Conservation (phyloP, 164 flowering plant genomes). For the Stephania yunnanensis region DNA sequence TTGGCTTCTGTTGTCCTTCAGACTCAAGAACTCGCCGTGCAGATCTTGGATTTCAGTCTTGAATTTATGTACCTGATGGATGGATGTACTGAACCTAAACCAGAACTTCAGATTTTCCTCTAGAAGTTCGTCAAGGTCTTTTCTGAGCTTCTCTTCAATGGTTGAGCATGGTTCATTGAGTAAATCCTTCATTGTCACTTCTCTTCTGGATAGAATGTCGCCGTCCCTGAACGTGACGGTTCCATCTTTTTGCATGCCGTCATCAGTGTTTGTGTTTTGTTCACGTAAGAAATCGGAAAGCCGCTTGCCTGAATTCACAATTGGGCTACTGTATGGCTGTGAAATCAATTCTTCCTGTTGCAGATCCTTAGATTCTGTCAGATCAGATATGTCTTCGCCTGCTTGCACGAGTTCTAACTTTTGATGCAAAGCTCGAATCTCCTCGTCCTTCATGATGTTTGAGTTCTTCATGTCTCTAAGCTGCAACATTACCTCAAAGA, state of each 20-base stretch:
- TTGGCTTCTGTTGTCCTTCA: conserved; percentile 26
- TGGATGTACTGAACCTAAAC: conserved; percentile 66
- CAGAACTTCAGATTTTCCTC: conserved; percentile 76
- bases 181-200: conserved; percentile 12
- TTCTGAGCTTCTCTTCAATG: conserved; percentile 49
- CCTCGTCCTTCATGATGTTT: conserved; percentile 45
- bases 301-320: conserved; percentile 10
- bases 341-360: conserved; percentile 5
- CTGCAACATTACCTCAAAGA: conserved; percentile 39
- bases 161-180: conserved; percentile 19
- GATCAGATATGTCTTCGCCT: conserved; percentile 5
- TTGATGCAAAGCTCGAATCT: conserved; percentile 38
- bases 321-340: conserved; percentile 10
- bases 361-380: background rate
- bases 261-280: conserved; percentile 4
- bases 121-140: conserved; percentile 49
- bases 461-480: conserved; percentile 45
- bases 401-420: conserved; percentile 21
- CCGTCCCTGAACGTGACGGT: background rate
- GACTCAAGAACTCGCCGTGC: conserved; percentile 31
- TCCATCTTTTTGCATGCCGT: conserved; percentile 8
- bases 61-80: conserved; percentile 64
- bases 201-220: conserved; percentile 2
- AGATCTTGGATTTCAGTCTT: conserved; percentile 49
- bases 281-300: background rate